Evolutionary conservation across 169 alveolate species (phyloP).

Genomic region (Cyclospora cayetanensis): DNA sequence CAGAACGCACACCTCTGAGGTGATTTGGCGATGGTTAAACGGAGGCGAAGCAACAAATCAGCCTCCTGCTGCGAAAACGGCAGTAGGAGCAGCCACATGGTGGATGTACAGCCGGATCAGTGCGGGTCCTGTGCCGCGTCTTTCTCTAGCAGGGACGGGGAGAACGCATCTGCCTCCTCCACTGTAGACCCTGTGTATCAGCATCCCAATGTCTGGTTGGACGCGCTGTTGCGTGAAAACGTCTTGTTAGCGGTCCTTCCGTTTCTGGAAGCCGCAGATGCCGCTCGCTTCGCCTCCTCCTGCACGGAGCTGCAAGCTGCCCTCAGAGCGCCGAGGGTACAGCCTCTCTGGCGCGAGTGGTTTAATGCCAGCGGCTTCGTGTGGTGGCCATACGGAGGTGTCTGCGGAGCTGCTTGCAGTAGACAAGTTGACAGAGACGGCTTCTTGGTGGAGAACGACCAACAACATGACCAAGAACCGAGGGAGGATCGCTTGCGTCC

Average conservation of each 20-base stretch:
- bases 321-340: conserved; percentile 36
- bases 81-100: conserved; percentile 4
- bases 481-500: too few relatives aligned
- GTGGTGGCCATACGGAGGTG: conserved; percentile 65
- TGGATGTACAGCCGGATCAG: conserved; percentile 9
- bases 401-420: conserved; percentile 39
- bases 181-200: too few relatives aligned
- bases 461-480: conserved; percentile 18
- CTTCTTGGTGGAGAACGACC: background rate
- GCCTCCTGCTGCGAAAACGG: conserved; percentile 19
- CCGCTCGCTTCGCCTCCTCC: conserved; percentile 27
- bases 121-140: background rate
- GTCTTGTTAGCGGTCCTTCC: conserved; percentile 40
- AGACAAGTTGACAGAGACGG: conserved; percentile 38
- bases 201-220: conserved; percentile 18
- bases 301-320: conserved; percentile 45
- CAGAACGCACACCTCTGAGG: too few relatives aligned
- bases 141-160: too few relatives aligned
- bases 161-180: too few relatives aligned
- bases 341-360: conserved; percentile 64
- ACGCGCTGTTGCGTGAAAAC: conserved; percentile 48
- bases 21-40: too few relatives aligned
- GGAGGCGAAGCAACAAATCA: background rate
- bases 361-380: conserved; percentile 54
- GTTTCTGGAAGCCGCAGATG: conserved; percentile 47